These are phyloP conservation scores for Macrocybe sp. DNA, from an alignment of 1,284 basidiomycete species.

Conservation along the genomic window DNA sequence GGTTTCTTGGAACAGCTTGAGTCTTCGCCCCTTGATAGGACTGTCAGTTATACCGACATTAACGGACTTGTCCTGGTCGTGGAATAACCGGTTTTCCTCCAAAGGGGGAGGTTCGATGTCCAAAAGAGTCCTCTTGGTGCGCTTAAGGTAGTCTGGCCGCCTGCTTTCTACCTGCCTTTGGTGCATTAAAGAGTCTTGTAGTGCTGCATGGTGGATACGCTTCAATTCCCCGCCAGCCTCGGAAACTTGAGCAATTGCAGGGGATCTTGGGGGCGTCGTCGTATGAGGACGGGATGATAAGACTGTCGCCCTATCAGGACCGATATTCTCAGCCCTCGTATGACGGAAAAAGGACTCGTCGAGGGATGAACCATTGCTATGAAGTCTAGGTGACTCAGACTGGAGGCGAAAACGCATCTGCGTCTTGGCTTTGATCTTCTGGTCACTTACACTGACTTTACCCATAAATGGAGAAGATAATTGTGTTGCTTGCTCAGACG, in stretches of 20 bases:
- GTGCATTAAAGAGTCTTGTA: constrained; percentile 42
- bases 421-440: constrained; percentile 14
- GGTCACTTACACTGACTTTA: constrained; percentile 25
- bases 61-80: constrained; percentile 16
- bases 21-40: constrained; percentile 61
- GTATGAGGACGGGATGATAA: constrained; percentile 8
- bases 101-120: constrained; percentile 31
- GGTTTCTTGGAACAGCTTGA: constrained; percentile 73
- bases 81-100: constrained; percentile 15
- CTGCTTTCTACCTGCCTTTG: constrained; percentile 52
- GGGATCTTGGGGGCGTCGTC: constrained; percentile 25
- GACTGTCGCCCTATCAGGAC: no score
- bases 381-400: constrained; percentile 19
- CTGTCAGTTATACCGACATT: constrained; percentile 58
- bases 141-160: constrained; percentile 64
- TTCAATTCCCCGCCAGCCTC: constrained; percentile 50
- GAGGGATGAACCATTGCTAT: neutral
- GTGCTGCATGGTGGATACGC: constrained; percentile 47
- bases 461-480: constrained; percentile 45
- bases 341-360: no score
- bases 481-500: constrained; percentile 17
- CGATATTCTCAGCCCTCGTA: no score
- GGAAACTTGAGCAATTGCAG: neutral
- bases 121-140: constrained; percentile 42
- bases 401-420: constrained; percentile 13